Base-by-base conservation (phyloP, 2,329 filamentous ascomycete genomes). In the Macrophomina tecta region DNA sequence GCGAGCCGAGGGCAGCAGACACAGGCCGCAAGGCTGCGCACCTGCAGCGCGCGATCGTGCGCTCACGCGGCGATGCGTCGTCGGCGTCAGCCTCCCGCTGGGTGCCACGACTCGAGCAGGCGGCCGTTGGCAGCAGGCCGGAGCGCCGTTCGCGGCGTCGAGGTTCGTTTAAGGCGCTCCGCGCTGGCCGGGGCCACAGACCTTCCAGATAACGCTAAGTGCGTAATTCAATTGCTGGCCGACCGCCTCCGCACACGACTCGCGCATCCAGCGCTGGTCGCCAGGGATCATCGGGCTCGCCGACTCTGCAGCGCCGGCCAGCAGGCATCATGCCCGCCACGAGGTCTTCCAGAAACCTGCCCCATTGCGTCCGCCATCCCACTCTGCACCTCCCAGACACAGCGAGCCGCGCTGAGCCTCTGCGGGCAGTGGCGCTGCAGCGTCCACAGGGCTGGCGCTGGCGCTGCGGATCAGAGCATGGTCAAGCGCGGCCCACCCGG, bases 171-270 rank as follows among this genome's bases (percentile, higher is more conserved):
- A 45, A 60, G 56, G 42, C 52, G 52, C 52, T 55, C 52, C 52
- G 32, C 52, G 38, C 11, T 53, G 51, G 51, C 51, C 18, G 60
- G 45, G 28, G 60, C 48, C 51, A 38, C 40, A 56, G 63, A 65
- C 63, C 63, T 65, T 56, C 63, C 63, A 48, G 63, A 65, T 65
- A 65, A 65, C 51, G 52, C 51, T 48, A 56, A 56, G 63, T 46
- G 63, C 63, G 40, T 56, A 56, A 65, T 65, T 56, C 40, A 5
- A 65, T 55, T 48, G 62, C 51, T 48, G 40, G 42, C 58, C 45
- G 58, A 49, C 42, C 42, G 56, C 14, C 18, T 28, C 18, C n/a
- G 55, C 55, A 46, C 56, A 40, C 58, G 58, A 62, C 58, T 62
- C 58, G 58, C 34, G 55, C 23, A 23, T 16, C 9, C 5, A 3